Evolutionary conservation across 345 rosid genomes (phyloP).

Genomic region (Trapa bicornis): DNA sequence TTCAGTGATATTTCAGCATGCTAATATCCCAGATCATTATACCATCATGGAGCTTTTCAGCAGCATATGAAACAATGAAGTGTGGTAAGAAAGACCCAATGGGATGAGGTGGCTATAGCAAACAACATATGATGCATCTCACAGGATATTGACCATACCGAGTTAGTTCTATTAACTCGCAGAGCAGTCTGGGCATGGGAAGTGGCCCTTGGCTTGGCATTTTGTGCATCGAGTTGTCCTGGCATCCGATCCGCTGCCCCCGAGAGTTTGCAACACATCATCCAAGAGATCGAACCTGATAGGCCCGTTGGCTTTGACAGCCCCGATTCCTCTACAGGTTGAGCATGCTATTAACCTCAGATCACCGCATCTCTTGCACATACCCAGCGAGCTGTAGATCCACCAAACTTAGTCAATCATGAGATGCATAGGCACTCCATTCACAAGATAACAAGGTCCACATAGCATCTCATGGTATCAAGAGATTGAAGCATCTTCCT

Average conservation of each 20-base stretch:
- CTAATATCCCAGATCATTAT: not conserved
- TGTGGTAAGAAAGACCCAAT: too few relatives aligned
- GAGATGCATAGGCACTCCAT: not conserved
- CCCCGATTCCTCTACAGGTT: slow-evolving; percentile 65
- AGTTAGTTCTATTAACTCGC: not conserved
- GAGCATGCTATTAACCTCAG: slow-evolving; percentile 64
- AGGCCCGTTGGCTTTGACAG: slow-evolving; percentile 37
- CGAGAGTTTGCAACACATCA: slow-evolving; percentile 27
- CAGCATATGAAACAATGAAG: not conserved
- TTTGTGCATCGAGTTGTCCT: slow-evolving; percentile 32
- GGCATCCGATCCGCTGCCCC: slow-evolving; percentile 17
- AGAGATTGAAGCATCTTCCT: too few relatives aligned
- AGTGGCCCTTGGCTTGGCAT: slow-evolving; percentile 63
- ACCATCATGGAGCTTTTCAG: not conserved
- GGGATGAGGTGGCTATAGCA: too few relatives aligned
- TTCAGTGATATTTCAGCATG: too few relatives aligned
- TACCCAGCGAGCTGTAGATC: slow-evolving; percentile 57
- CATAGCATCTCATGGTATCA: too few relatives aligned
- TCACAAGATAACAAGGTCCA: too few relatives aligned
- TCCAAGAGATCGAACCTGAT: slow-evolving; percentile 35
- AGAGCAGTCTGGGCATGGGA: slow-evolving; percentile 66
- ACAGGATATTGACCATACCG: too few relatives aligned
- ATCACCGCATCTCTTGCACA: slow-evolving; percentile 83
- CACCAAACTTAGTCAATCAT: not conserved
- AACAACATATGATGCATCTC: too few relatives aligned